Evolutionary conservation across 306 rosid species (phyloP), one percentile per base, ranked within the genome.

Genomic region (Cicer pinnatifidum): DNA sequence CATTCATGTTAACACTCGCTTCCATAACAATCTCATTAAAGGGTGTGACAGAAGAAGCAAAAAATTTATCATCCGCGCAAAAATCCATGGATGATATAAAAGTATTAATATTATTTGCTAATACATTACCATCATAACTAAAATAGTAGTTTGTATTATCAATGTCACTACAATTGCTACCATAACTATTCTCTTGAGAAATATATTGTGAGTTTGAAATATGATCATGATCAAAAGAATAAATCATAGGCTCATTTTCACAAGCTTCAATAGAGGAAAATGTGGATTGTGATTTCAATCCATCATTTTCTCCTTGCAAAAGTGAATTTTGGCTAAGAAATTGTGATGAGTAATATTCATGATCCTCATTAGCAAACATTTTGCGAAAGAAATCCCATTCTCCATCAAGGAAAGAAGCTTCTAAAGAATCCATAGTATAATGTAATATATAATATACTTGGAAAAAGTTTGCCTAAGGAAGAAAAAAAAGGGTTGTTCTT

Each of bases 351-450:
- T 78, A 82, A 12, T 74, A 72, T 8, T 85, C 86, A 16, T 86
- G 76, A 69, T 86, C 92, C 38, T 88, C 90, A 41, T 58, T 33
- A 0, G 85, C 75, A 79, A 89, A 87, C 75, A 89, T 80, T 75
- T 57, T 45, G 59, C 70, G 61, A 52, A 88, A 75, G 59, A 79
- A 85, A 35, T 87, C 96, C 92, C 92, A 90, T 69, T 89, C 98
- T 58, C 88, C 92, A 63, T 86, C 85, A 41, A 83, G 78, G 67
- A 92, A 84, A 43, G 84, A 84, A 43, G 84, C 85, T 71, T 90
- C 98, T 63, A 82, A 46, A 65, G 81, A 41, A 75, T 92, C 98
- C 98, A 90, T 92, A 65, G n/a, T 19, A 60, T 33, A 65, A 0
- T 39, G 9, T 58, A 28, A 28, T 28, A 28, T 28, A 28, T 28